Evolutionary conservation across 352 stramenopile species (phyloP), one percentile per base, ranked within the genome.

Genomic region (Phytophthora citrophthora): DNA sequence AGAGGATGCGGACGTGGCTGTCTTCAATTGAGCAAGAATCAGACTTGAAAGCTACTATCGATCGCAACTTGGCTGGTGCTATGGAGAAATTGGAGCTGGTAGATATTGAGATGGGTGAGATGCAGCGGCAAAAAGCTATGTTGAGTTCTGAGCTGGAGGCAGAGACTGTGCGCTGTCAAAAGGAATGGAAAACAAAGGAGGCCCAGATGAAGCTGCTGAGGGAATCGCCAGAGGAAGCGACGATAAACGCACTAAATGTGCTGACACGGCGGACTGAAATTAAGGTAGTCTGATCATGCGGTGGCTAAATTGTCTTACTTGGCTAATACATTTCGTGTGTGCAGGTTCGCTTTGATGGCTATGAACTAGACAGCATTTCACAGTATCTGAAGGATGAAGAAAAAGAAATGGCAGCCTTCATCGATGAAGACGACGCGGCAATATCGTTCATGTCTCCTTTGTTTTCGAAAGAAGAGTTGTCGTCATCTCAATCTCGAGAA

Each of bases 221-320:
- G 23, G 64, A 81, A 15, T 41, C 45, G 24, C 41, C 59, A 49
- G 63, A 79, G 43, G 45, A 70, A 60, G 65, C 63, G 18, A 60
- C 52, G 20, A 57, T 65, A 26, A 89, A 64, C 31, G 67, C 80
- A 18, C 45, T 92, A 0, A 76, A 84, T 41, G 45, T 92, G 9
- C 60, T 91, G 29, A 61, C 78, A 15, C 76, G 71, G 43, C 67
- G 64, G 2, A 70, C 41, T 3, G 79, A 92, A 48, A 72, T 92
- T 12, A 89, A 89, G 79, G 83, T 90, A 66, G 26, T 52, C 10
- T 43, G 4, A 12, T 39, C 5, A 38, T 40, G 15, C 2, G 9
- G 1, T 52, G n/a, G 6, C 8, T 7, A 24, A 50, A 0, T 16
- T 43, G 6, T 27, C 6, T 39, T 49, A n/a, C 48, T 3, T 52